These are phyloP conservation scores for Cutaneotrichosporon sp. DNA, from an alignment of 1,284 basidiomycete genomes.

Conservation along the genomic window DNA sequence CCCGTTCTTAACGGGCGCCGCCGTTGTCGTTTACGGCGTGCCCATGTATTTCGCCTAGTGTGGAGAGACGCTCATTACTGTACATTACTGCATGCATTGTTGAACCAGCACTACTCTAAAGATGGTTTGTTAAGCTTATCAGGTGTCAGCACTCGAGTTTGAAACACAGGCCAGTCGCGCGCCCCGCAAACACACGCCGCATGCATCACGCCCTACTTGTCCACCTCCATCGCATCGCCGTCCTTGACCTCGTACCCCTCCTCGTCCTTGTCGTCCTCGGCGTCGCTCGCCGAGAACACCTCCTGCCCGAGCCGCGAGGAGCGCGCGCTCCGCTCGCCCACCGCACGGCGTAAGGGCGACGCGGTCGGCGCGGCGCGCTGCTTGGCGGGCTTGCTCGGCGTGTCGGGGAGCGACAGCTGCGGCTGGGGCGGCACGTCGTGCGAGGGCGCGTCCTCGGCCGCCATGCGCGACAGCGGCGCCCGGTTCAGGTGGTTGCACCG, in stretches of 20 bases:
- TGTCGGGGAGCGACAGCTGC: constrained; percentile 13
- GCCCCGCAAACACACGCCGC: neutral
- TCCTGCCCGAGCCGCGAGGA: constrained; percentile 42
- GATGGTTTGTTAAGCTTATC: too few species aligned
- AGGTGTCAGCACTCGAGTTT: too few species aligned
- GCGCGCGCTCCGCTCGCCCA: constrained; percentile 32
- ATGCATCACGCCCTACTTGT: constrained; percentile 23
- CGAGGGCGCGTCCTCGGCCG: constrained; percentile 10
- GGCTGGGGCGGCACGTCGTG: neutral
- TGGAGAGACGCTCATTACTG: neutral
- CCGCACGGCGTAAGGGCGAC: constrained; percentile 29
- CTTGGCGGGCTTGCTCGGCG: constrained; percentile 19
- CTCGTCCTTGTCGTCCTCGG: constrained; percentile 26
- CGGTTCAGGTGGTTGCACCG: constrained; percentile 52
- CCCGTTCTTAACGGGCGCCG: constrained; percentile 93
- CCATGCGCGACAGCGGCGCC: constrained; percentile 36
- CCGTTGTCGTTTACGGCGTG: constrained; percentile 91
- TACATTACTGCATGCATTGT: neutral
- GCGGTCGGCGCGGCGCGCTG: constrained; percentile 14
- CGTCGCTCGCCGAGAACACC: constrained; percentile 40
- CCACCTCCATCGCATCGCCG: constrained; percentile 39
- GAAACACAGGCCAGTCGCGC: too few species aligned
- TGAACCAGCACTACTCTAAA: neutral
- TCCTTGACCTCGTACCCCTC: constrained; percentile 12
- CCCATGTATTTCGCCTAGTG: constrained; percentile 56